phyloP scores from a whole-genome alignment of 305 asterid species.

The Fraxinus albicans region DNA sequence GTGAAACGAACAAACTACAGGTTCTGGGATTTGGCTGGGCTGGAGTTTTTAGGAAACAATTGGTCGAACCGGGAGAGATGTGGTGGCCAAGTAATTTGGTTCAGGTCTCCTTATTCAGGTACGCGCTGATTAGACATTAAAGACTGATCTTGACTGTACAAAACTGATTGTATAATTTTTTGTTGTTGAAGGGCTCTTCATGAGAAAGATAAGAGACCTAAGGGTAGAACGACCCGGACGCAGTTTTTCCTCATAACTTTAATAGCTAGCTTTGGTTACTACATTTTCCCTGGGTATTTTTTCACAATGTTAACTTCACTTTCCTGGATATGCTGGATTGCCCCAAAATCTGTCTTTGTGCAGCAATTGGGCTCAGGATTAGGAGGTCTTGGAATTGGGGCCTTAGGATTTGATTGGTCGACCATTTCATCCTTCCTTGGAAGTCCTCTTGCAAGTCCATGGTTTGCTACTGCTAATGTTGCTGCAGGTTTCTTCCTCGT shows the following conservation, averaged over 20 bases:
- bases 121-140: neutral
- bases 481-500: slow-evolving; percentile 35
- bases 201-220: slow-evolving; percentile 44
- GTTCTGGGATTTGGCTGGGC: slow-evolving; percentile 60
- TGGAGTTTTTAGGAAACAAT: slow-evolving; percentile 45
- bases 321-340: slow-evolving; percentile 56
- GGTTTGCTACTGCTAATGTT: slow-evolving; percentile 49
- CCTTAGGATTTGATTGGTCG: slow-evolving; percentile 50
- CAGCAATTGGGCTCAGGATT: slow-evolving; percentile 53
- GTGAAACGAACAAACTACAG: slow-evolving; percentile 8
- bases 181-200: slow-evolving; percentile 46
- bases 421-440: slow-evolving; percentile 42
- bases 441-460: slow-evolving; percentile 57
- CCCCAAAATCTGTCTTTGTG: slow-evolving; percentile 33
- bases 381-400: slow-evolving; percentile 42
- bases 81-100: slow-evolving; percentile 60
- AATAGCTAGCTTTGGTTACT: slow-evolving; percentile 37
- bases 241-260: slow-evolving; percentile 50
- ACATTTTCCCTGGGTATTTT: slow-evolving; percentile 45
- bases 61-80: slow-evolving; percentile 57
- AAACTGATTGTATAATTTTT: neutral
- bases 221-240: slow-evolving; percentile 30
- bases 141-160: neutral
- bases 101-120: slow-evolving; percentile 61
- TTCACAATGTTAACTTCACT: slow-evolving; percentile 34